Base-by-base conservation (phyloP, 441 rosid genomes). In the Erodium moschatum region DNA sequence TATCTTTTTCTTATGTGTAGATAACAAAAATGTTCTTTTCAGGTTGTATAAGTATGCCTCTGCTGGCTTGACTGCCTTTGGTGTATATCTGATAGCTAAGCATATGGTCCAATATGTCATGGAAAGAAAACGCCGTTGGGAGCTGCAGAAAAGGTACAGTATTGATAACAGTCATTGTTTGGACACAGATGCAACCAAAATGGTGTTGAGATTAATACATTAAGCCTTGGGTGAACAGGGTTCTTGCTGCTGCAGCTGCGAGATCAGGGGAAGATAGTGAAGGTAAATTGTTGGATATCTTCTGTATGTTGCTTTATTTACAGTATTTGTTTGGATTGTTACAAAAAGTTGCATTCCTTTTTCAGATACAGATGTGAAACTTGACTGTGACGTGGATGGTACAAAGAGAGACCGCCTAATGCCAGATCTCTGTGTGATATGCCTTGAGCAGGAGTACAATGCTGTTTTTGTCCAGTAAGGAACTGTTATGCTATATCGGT, bases 351-450 rank as follows among this genome's bases (percentile, higher is more conserved):
- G 62, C 20, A 31, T 73, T 67, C 8, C 69, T 76, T 6, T 69
- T 69, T 68, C 77, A 81, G 85, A 79, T 72, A 68, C 84, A 50
- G 82, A 81, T 72, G 85, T 78, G 52, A 72, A 71, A 35, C 72
- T 74, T 33, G 89, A 86, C 70, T 77, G 80, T 64, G 87, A 79
- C 54, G 65, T 84, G 64, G 92, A 83, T 63, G 18, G 76, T 65
- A 64, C 83, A 52, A 86, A 83, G 79, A 87, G 79, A 82, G 97
- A 90, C 62, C 77, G 70, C 33, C 70, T 75, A 61, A 76, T 88
- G 85, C 98, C 96, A 75, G 91, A 87, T 83, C 81, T 89, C 0
- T 93, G 97, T 67, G 98, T 93, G 78, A 91, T 93, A 79, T 93
- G 98, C 81, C 96, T 91, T 72, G 98, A 91, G 84, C 86, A 83